These are phyloP conservation scores for Aquilaria malaccensis DNA, from an alignment of 345 rosid genomes.

Conservation along the genomic window DNA sequence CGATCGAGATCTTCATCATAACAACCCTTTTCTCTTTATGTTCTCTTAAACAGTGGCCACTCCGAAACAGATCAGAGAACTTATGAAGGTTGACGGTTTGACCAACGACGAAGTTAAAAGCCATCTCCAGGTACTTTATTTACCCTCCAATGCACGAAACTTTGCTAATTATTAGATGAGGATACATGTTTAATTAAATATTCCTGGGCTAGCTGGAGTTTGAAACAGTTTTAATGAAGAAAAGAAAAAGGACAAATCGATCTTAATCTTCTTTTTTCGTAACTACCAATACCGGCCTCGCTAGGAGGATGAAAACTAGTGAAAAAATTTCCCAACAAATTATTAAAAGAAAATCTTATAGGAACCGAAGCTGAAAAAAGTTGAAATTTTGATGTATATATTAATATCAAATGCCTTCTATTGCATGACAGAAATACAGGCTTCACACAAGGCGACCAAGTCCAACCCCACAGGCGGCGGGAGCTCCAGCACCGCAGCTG, in stretches of 20 bases:
- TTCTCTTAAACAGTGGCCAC: slow-evolving; percentile 63
- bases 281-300: too few species aligned
- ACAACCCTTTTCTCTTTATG: neutral
- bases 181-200: slow-evolving; percentile 12
- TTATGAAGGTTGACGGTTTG: slow-evolving; percentile 99
- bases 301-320: neutral
- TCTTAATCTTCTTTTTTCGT: too few species aligned
- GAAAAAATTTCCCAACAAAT: neutral
- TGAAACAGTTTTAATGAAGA: too few species aligned
- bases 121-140: slow-evolving; percentile 80
- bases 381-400: neutral
- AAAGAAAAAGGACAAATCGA: too few species aligned
- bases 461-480: slow-evolving; percentile 76
- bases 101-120: slow-evolving; percentile 99
- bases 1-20: too few species aligned
- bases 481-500: slow-evolving; percentile 52
- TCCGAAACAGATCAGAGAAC: slow-evolving; percentile 95
- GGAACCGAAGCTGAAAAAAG: neutral
- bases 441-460: slow-evolving; percentile 96
- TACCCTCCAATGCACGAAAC: slow-evolving; percentile 5
- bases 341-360: neutral
- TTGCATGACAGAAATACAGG: slow-evolving; percentile 69
- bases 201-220: neutral
- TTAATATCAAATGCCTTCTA: neutral
- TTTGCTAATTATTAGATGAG: too few species aligned